Percentiles rank a stretch among this genome's conserved stretches.
phyloP scores from a whole-genome alignment of 441 rosid species.

The Capsella rubella region DNA sequence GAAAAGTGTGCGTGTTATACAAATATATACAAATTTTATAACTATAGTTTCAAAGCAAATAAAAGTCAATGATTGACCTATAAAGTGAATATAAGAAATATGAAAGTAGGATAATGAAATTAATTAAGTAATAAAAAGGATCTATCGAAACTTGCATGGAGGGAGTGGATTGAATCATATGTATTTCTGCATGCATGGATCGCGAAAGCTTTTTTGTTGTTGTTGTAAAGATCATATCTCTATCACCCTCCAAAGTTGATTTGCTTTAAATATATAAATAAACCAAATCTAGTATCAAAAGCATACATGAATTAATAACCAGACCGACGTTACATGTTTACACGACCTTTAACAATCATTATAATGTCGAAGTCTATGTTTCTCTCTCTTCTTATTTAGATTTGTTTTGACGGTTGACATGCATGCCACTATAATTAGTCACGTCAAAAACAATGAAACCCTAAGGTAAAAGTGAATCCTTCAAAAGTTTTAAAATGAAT shows the following conservation, averaged over 20 bases:
- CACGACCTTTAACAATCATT: constrained; percentile 29
- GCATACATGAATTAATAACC: constrained; percentile 30
- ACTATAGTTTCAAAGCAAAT: background rate
- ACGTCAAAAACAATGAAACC: constrained; percentile 34
- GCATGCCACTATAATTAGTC: constrained; percentile 46
- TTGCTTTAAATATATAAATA: constrained; percentile 10
- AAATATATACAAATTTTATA: no score
- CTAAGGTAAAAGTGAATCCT: constrained; percentile 19
- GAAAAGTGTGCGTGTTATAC: no score
- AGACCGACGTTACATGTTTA: constrained; percentile 24
- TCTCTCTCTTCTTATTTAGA: constrained; percentile 32
- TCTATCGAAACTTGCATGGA: constrained; percentile 40
- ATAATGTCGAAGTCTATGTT: background rate
- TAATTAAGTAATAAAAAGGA: constrained; percentile 1
- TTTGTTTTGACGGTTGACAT: constrained; percentile 42
- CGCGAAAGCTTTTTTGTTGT: constrained; percentile 22
- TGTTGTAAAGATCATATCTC: constrained; percentile 31
- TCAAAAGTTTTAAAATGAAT: background rate
- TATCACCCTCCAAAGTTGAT: constrained; percentile 25
- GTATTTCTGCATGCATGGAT: constrained; percentile 45
- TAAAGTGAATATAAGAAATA: constrained; percentile 12
- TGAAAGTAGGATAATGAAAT: background rate
- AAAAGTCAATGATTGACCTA: background rate
- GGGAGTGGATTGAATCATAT: constrained; percentile 42
- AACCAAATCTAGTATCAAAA: constrained; percentile 31